Percentiles rank a stretch among this genome's conserved stretches.
These are phyloP conservation scores for Craspedostauros australis DNA, from an alignment of 108 stramenopile genomes.

Conservation along the genomic window DNA sequence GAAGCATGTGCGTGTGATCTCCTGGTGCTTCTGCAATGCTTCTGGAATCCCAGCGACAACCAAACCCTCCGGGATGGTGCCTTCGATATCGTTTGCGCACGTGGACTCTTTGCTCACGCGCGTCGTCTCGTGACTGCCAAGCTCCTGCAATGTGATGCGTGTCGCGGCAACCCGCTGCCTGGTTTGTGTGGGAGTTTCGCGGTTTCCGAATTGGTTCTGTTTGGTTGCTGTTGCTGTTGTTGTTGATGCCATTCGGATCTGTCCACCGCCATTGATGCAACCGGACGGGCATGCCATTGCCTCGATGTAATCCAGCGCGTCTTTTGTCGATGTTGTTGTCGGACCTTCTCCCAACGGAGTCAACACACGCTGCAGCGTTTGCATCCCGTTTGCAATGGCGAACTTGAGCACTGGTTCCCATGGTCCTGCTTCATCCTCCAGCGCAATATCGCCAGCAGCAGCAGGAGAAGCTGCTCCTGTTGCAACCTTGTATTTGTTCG, in stretches of 20 bases:
- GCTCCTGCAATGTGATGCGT: conserved; percentile 10
- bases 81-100: too few species aligned
- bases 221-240: neutral
- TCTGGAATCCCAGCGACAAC: too few species aligned
- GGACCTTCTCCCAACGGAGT: conserved; percentile 29
- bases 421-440: too few species aligned
- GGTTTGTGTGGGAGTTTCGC: conserved; percentile 81
- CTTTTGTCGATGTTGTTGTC: neutral
- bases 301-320: conserved; percentile 83
- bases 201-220: conserved; percentile 15
- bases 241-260: conserved; percentile 21
- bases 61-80: too few species aligned
- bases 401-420: conserved; percentile 80
- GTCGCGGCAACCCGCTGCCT: conserved; percentile 49
- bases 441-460: too few species aligned
- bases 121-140: neutral
- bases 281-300: conserved; percentile 98
- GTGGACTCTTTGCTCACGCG: too few species aligned
- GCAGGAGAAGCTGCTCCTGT: too few species aligned
- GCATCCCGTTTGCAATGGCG: conserved; percentile 95
- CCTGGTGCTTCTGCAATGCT: conserved; percentile 15
- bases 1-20: conserved; percentile 51
- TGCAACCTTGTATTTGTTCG: too few species aligned
- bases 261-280: conserved; percentile 97
- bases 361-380: conserved; percentile 89